Percentiles rank a stretch among this genome's conserved stretches.
Conservation (phyloP, 2,329 filamentous ascomycete genomes). For the Fusarium pilosicola region DNA sequence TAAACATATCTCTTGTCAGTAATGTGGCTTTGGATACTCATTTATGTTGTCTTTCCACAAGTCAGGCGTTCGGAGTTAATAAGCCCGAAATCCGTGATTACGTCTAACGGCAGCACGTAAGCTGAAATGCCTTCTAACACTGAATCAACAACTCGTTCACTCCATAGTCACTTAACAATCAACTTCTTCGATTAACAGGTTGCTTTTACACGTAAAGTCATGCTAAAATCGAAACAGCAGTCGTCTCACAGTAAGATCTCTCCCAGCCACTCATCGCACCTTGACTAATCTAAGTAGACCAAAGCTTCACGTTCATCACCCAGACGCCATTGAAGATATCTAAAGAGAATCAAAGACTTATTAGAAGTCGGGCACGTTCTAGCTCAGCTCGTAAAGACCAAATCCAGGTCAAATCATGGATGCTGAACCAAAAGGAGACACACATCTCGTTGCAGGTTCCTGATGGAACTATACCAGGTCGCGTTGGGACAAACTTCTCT, state of each 20-base stretch:
- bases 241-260: background rate
- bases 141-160: fast-evolving
- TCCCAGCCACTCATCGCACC: fast-evolving
- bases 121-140: background rate
- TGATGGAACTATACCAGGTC: constrained; percentile 13
- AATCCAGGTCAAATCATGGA: constrained; percentile 22
- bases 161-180: fast-evolving
- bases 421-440: background rate
- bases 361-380: constrained; percentile 21
- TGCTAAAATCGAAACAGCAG: background rate
- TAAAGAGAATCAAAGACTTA: background rate
- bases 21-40: background rate
- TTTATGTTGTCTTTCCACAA: background rate
- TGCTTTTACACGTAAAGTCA: fast-evolving
- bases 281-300: background rate
- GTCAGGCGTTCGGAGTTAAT: background rate
- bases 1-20: too few species aligned
- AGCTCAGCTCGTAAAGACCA: background rate
- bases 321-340: background rate
- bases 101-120: background rate
- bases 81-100: background rate
- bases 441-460: background rate
- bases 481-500: constrained; percentile 28
- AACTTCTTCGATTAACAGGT: fast-evolving
- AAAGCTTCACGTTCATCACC: constrained; percentile 17